Evolutionary conservation across 2,329 filamentous ascomycete genomes (phyloP).

Genomic region (Colletotrichum falcatum): DNA sequence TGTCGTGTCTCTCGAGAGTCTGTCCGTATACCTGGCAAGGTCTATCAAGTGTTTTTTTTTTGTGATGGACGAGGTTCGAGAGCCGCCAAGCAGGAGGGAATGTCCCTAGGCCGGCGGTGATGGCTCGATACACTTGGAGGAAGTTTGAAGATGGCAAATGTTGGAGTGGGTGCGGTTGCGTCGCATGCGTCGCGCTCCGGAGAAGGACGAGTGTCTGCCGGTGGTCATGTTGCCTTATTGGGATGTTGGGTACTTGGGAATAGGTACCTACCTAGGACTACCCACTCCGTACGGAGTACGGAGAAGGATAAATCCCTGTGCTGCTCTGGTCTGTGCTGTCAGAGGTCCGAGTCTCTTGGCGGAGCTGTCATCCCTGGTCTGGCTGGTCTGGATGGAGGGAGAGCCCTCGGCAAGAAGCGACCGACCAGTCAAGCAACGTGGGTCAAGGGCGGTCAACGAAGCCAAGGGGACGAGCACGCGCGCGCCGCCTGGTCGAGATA

Average conservation of each 20-base stretch:
- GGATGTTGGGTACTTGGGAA: no score
- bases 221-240: no score
- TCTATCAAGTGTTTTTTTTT: conserved; percentile 19
- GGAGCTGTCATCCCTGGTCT: conserved; percentile 20
- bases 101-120: neutral
- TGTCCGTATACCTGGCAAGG: no score
- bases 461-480: conserved; percentile 4
- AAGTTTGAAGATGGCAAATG: conserved; percentile 35
- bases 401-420: conserved; percentile 34
- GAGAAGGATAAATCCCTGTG: conserved; percentile 29
- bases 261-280: no score
- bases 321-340: conserved; percentile 38
- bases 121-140: conserved; percentile 1
- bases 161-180: conserved; percentile 2
- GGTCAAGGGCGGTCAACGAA: conserved; percentile 36
- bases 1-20: no score
- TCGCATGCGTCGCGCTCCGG: conserved; percentile 6
- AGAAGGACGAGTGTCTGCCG: neutral
- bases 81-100: neutral
- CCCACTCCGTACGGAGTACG: neutral
- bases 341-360: conserved; percentile 29
- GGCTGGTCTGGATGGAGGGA: neutral
- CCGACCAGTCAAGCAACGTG: conserved; percentile 20
- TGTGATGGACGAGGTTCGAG: neutral
- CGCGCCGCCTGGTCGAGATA: neutral